phyloP scores from a whole-genome alignment of 805 yeast genomes.

The Grigorovia humatica region DNA sequence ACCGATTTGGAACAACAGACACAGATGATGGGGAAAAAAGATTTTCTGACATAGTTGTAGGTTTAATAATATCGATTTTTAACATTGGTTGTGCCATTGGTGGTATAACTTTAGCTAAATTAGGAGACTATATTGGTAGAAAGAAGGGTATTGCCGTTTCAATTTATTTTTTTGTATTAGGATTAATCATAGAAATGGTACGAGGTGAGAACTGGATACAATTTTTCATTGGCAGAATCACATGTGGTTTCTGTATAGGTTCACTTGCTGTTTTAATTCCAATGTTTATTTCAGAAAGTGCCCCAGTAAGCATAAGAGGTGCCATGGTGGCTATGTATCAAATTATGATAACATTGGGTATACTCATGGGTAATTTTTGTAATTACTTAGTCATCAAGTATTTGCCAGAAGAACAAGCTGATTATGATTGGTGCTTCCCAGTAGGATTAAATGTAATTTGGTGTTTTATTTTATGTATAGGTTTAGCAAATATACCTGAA shows the following conservation, averaged over 20 bases:
- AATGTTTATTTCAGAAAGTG: slow-evolving; percentile 54
- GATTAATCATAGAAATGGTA: background rate
- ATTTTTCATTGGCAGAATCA: slow-evolving; percentile 50
- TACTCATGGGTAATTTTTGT: slow-evolving; percentile 55
- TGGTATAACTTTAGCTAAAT: slow-evolving; percentile 47
- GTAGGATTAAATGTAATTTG: slow-evolving; percentile 31
- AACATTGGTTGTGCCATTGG: slow-evolving; percentile 67
- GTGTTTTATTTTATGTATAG: slow-evolving; percentile 62
- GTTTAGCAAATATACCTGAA: slow-evolving; percentile 58
- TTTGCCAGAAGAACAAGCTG: slow-evolving; percentile 14
- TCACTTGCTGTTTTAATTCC: slow-evolving; percentile 64
- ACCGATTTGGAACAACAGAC: slow-evolving; percentile 40
- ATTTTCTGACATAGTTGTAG: slow-evolving; percentile 35
- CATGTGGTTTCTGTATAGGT: slow-evolving; percentile 71
- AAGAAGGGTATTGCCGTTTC: slow-evolving; percentile 37
- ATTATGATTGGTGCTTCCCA: slow-evolving; percentile 4
- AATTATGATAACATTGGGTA: slow-evolving; percentile 54
- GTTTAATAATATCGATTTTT: slow-evolving; percentile 46
- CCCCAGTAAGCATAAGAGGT: slow-evolving; percentile 61
- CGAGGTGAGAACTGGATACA: slow-evolving; percentile 55
- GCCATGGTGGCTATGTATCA: slow-evolving; percentile 56
- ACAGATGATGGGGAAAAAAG: slow-evolving; percentile 12
- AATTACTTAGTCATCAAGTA: slow-evolving; percentile 38
- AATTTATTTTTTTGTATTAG: slow-evolving; percentile 35
- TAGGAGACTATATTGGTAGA: slow-evolving; percentile 54